Conservation (phyloP, 139 green algal genomes). For the Ettlia oleoabundans region DNA sequence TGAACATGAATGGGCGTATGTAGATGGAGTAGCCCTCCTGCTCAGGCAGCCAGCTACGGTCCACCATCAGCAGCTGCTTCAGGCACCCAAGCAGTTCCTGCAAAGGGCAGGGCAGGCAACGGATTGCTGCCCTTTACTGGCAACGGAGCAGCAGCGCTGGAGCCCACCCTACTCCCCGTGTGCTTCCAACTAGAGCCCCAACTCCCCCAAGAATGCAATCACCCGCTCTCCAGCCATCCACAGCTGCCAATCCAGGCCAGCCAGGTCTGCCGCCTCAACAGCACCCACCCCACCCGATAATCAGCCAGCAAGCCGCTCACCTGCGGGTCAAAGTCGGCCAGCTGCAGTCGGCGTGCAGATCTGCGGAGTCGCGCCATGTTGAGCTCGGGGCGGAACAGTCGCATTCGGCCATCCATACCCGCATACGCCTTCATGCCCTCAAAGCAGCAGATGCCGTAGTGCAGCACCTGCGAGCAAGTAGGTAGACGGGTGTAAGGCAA, state of each 20-base stretch:
- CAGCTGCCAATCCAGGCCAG: neutral
- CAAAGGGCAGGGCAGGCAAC: neutral
- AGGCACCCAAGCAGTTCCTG: slow-evolving; percentile 83
- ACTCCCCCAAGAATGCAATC: no score
- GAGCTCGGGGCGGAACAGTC: slow-evolving; percentile 79
- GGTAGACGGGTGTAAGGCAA: neutral
- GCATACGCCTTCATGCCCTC: slow-evolving; percentile 83
- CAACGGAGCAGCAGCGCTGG: neutral
- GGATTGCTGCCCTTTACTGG: neutral
- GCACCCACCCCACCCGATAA: neutral
- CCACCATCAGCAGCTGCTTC: slow-evolving; percentile 74
- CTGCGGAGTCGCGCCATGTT: slow-evolving; percentile 82
- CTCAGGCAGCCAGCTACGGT: slow-evolving; percentile 73
- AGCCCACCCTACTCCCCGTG: no score
- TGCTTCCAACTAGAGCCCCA: no score
- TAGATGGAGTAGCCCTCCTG: slow-evolving; percentile 82
- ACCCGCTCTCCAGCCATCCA: no score
- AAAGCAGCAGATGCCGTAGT: slow-evolving; percentile 77
- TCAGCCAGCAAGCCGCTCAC: slow-evolving; percentile 12
- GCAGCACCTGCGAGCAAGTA: slow-evolving; percentile 54
- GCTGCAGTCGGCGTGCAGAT: slow-evolving; percentile 63
- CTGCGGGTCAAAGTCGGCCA: slow-evolving; percentile 44
- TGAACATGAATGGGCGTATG: slow-evolving; percentile 78
- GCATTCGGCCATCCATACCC: slow-evolving; percentile 51
- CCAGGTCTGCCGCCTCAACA: no score